These are phyloP conservation scores for Gliomastix tumulicola DNA, from an alignment of 2,329 filamentous ascomycete species.

Conservation along the genomic window DNA sequence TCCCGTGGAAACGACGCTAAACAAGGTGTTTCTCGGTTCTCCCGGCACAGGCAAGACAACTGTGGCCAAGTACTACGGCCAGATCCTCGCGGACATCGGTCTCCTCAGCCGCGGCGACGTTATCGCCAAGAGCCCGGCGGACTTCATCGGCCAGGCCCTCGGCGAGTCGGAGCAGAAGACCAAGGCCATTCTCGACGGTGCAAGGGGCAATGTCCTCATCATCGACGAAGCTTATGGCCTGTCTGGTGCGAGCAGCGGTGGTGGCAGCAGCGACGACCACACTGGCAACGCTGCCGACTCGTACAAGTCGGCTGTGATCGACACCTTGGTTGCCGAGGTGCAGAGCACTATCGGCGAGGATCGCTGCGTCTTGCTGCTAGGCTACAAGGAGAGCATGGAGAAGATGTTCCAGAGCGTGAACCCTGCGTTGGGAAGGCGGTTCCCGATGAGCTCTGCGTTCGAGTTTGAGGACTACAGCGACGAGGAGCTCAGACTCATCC, in stretches of 20 bases:
- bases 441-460: slow-evolving; percentile 58
- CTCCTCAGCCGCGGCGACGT: slow-evolving; percentile 30
- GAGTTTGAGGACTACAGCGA: slow-evolving; percentile 62
- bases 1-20: slow-evolving; percentile 49
- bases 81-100: slow-evolving; percentile 57
- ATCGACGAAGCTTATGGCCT: too few relatives aligned
- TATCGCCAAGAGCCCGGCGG: neutral
- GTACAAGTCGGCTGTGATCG: slow-evolving; percentile 61
- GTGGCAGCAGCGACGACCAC: too few relatives aligned
- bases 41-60: slow-evolving; percentile 67
- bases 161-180: neutral
- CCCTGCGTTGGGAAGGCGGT: slow-evolving; percentile 60
- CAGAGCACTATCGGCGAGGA: slow-evolving; percentile 66
- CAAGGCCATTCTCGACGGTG: neutral
- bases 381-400: slow-evolving; percentile 64
- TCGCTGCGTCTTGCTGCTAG: slow-evolving; percentile 63
- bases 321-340: slow-evolving; percentile 68
- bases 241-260: too few relatives aligned
- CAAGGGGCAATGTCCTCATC: neutral
- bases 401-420: slow-evolving; percentile 70
- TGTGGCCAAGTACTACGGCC: slow-evolving; percentile 60
- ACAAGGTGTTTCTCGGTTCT: slow-evolving; percentile 57
- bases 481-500: slow-evolving; percentile 48
- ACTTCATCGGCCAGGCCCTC: neutral
- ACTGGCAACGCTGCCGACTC: too few relatives aligned